phyloP scores from a whole-genome alignment of 2,329 filamentous ascomycete genomes.

The Trichoderma sp. region DNA sequence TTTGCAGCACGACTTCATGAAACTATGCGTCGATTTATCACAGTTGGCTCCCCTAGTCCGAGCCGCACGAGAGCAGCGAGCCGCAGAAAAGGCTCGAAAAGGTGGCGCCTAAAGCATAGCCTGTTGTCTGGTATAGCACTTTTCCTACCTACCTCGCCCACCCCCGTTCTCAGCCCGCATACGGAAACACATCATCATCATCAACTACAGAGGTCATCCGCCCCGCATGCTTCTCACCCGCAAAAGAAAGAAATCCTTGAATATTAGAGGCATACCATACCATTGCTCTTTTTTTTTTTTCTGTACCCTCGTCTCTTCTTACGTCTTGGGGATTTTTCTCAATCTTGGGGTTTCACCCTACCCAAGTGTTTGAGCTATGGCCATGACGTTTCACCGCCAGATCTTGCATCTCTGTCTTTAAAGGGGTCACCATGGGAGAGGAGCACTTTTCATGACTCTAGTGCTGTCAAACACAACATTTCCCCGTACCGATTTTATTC shows the following conservation, averaged over 20 bases:
- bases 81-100: conserved; percentile 79
- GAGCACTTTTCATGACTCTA: conserved; percentile 18
- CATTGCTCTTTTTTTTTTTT: background rate
- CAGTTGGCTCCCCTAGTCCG: conserved; percentile 85
- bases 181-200: background rate
- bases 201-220: background rate
- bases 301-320: background rate
- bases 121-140: background rate
- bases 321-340: background rate
- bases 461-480: background rate
- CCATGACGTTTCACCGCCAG: background rate
- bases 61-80: conserved; percentile 80
- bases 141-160: background rate
- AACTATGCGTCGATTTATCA: conserved; percentile 69
- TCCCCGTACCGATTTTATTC: background rate
- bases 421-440: background rate
- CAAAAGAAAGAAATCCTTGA: conserved; percentile 6
- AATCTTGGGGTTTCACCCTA: background rate
- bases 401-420: background rate
- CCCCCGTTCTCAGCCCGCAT: background rate
- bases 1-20: conserved; percentile 77
- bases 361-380: conserved; percentile 23
- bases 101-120: conserved; percentile 35
- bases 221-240: background rate
- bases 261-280: conserved; percentile 21